Conservation (phyloP, 208 protist genomes). For the Entamoeba invadens region DNA sequence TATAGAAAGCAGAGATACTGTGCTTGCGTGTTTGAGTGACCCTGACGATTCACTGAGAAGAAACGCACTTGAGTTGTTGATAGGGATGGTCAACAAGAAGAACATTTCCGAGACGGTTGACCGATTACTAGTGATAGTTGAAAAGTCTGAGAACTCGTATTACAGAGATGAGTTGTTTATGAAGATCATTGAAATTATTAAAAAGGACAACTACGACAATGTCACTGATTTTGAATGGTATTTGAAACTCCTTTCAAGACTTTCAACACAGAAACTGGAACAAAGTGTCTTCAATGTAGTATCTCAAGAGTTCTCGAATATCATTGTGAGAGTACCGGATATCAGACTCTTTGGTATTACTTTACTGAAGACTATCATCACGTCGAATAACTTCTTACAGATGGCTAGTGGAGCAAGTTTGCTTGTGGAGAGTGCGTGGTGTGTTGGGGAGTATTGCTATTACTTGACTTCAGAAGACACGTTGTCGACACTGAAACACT, state of each 20-base stretch:
- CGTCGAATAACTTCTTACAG: conserved; percentile 1
- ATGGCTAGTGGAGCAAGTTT: conserved; percentile 13
- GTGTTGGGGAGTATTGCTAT: conserved; percentile 66
- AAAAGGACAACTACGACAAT: conserved; percentile 57
- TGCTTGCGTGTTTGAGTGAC: conserved; percentile 74
- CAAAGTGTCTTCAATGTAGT: conserved; percentile 40
- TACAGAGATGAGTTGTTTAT: conserved; percentile 71
- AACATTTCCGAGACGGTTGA: conserved; percentile 58
- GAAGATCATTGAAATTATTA: conserved; percentile 56
- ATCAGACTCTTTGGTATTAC: conserved; percentile 43
- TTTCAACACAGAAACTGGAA: not conserved
- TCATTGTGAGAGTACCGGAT: conserved; percentile 69
- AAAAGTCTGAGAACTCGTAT: conserved; percentile 36
- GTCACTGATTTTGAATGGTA: conserved; percentile 92
- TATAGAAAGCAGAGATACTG: conserved; percentile 59
- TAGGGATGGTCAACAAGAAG: conserved; percentile 65
- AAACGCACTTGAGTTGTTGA: conserved; percentile 69
- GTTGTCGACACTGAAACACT: not conserved
- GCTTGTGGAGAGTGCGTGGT: conserved; percentile 67
- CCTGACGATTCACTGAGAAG: conserved; percentile 75
- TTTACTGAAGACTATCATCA: conserved; percentile 2
- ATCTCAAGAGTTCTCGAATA: conserved; percentile 64
- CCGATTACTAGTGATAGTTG: conserved; percentile 38
- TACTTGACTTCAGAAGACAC: not conserved
- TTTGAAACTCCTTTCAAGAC: conserved; percentile 36